Base-by-base conservation (phyloP, 176 grass and related monocot genomes). In the Lolium multiflorum region DNA sequence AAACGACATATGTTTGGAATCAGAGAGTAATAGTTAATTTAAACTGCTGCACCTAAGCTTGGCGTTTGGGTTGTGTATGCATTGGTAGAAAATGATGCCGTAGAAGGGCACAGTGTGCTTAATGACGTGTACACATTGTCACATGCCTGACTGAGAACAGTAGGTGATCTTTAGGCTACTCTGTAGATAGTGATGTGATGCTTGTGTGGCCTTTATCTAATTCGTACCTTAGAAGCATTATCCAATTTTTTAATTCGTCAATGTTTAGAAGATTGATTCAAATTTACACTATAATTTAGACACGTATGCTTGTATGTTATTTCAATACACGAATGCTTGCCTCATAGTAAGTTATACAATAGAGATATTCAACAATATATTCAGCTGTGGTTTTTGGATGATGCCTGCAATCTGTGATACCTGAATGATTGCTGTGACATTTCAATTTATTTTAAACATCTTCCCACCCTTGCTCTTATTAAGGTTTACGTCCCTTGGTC, bases 401-500 rank as follows among this genome's bases (percentile, higher is more conserved):
- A 24, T 63, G 3, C 1, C 60, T 26, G 24, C 60, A 26, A 63
- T 25, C 61, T 28, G 24, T 64, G 61, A 2, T 41, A 77, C 54
- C 21, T 31, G 54, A 21, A 13, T 49, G 46, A 68, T 62, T 21
- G 11, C 76, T 79, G 66, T 35, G 31, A 20, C 25, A 13, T 81
- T 72, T 24, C 55, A 11, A 74, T 86, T 62, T 77, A 58, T 46
- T 56, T 58, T 83, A 83, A 65, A 60, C 74, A 89, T 77, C 25
- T 81, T 77, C 44, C 71, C 59, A 79, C 82, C 62, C 25, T 68
- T 77, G 61, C 88, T 22, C 85, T 90, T 57, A 58, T 83, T 20
- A 90, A 93, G 77, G 85, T 86, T 88, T 88, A 93, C 16, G 84
- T 82, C 25, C 88, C 91, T 43, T 93, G 85, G 91, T 90, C 88